Evolutionary conservation across 768 basidiomycete species (phyloP).

Genomic region (Tricholoma furcatifolium): DNA sequence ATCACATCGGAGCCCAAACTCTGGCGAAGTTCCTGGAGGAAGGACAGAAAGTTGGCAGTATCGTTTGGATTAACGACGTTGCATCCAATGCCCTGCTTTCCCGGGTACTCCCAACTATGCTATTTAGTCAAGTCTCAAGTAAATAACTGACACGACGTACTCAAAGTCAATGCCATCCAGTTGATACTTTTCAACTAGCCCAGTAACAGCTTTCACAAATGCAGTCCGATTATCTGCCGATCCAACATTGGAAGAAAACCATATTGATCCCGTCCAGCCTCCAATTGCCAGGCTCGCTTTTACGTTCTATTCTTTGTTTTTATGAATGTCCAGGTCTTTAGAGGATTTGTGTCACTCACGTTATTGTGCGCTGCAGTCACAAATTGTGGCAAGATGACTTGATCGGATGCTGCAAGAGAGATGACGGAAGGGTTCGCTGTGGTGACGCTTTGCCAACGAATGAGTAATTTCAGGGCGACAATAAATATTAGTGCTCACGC

Average conservation of each 20-base stretch:
- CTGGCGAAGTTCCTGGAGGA: constrained; percentile 69
- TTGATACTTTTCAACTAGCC: constrained; percentile 45
- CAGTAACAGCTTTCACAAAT: constrained; percentile 53
- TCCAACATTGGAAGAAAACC: constrained; percentile 59
- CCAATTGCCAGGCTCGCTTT: constrained; percentile 61
- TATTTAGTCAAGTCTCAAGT: constrained; percentile 4
- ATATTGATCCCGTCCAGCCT: constrained; percentile 65
- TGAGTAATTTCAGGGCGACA: constrained; percentile 2
- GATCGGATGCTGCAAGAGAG: constrained; percentile 41
- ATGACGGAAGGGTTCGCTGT: constrained; percentile 36
- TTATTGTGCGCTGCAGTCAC: constrained; percentile 44
- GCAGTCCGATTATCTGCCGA: constrained; percentile 53
- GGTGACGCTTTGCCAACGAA: constrained; percentile 28
- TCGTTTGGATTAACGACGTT: constrained; percentile 66
- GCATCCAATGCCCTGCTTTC: constrained; percentile 61
- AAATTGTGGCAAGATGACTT: constrained; percentile 49
- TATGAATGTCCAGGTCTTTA: background rate
- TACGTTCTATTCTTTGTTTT: constrained; percentile 39
- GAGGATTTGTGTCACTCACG: constrained; percentile 36
- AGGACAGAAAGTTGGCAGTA: constrained; percentile 74
- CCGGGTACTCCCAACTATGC: constrained; percentile 85
- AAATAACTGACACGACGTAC: constrained; percentile 34
- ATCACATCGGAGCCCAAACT: constrained; percentile 54
- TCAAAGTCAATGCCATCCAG: constrained; percentile 72
- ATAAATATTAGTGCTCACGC: constrained; percentile 40